These are phyloP conservation scores for Fusarium mangiferae DNA, from an alignment of 2,329 filamentous ascomycete species.

Conservation along the genomic window DNA sequence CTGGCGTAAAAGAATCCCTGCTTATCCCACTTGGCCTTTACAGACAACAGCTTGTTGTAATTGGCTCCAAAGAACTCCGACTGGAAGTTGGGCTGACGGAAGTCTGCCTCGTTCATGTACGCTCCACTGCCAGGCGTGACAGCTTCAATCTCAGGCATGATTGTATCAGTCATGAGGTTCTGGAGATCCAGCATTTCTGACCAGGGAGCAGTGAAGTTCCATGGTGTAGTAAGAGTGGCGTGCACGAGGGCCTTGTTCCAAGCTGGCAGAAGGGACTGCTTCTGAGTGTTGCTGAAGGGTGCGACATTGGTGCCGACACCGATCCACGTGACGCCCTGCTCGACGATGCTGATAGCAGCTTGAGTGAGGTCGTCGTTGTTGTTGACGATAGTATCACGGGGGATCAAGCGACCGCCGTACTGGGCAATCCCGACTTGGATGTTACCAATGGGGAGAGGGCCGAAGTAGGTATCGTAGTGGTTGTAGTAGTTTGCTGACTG, in stretches of 20 bases:
- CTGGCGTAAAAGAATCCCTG: slow-evolving; percentile 56
- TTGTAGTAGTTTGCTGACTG: slow-evolving; percentile 39
- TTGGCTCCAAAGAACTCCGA: slow-evolving; percentile 55
- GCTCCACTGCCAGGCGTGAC: slow-evolving; percentile 55
- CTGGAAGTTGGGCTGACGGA: slow-evolving; percentile 56
- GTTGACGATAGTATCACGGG: slow-evolving; percentile 48
- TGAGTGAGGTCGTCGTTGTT: slow-evolving; percentile 45
- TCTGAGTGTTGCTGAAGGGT: slow-evolving; percentile 37
- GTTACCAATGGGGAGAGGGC: slow-evolving; percentile 53
- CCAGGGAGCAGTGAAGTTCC: slow-evolving; percentile 40
- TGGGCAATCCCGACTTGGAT: slow-evolving; percentile 43
- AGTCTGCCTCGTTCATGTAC: slow-evolving; percentile 65
- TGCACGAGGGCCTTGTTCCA: slow-evolving; percentile 51
- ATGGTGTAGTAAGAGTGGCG: slow-evolving; percentile 43
- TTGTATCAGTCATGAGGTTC: slow-evolving; percentile 45
- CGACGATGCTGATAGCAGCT: slow-evolving; percentile 42
- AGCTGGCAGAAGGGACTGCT: slow-evolving; percentile 53
- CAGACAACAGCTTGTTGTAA: slow-evolving; percentile 52
- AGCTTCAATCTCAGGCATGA: slow-evolving; percentile 43
- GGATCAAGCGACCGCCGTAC: slow-evolving; percentile 57
- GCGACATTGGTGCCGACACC: slow-evolving; percentile 43
- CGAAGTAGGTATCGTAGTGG: slow-evolving; percentile 56
- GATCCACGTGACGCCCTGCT: slow-evolving; percentile 43
- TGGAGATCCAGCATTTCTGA: slow-evolving; percentile 47
- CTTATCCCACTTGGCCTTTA: slow-evolving; percentile 64